Percentiles rank a stretch among this genome's conserved stretches.
These are phyloP conservation scores for Poa annua DNA, from an alignment of 176 grass and related monocot genomes.

Conservation along the genomic window DNA sequence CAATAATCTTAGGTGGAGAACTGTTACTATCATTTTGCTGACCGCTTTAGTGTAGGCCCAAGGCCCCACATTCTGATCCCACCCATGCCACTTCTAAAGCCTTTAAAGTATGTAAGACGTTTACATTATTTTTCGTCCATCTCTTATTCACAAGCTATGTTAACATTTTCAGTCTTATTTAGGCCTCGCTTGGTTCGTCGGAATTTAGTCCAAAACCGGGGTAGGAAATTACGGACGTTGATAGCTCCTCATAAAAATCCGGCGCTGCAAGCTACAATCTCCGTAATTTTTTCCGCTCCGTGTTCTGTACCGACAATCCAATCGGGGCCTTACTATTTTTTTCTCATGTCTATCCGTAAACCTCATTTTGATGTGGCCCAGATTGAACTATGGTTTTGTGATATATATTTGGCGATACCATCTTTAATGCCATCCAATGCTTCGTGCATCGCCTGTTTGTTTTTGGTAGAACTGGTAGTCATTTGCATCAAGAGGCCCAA, in stretches of 20 bases:
- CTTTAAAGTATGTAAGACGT: neutral
- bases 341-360: neutral
- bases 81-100: neutral
- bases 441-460: neutral
- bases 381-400: slow-evolving; percentile 1
- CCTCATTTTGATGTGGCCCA: neutral
- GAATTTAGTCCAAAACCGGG: no score
- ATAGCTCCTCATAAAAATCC: no score
- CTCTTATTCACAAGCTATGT: neutral
- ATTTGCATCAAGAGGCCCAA: neutral
- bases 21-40: neutral
- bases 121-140: neutral
- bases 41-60: neutral
- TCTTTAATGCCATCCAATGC: slow-evolving; percentile 7
- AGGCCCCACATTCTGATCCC: neutral
- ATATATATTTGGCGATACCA: neutral
- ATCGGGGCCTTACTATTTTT: no score
- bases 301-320: no score
- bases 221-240: no score
- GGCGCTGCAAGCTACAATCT: no score
- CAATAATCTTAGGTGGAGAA: neutral
- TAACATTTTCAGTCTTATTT: neutral
- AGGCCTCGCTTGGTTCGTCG: no score
- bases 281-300: no score
- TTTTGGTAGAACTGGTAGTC: slow-evolving; percentile 2